Base-by-base conservation (phyloP, 176 grass and related monocot species). In the Avena eriantha region DNA sequence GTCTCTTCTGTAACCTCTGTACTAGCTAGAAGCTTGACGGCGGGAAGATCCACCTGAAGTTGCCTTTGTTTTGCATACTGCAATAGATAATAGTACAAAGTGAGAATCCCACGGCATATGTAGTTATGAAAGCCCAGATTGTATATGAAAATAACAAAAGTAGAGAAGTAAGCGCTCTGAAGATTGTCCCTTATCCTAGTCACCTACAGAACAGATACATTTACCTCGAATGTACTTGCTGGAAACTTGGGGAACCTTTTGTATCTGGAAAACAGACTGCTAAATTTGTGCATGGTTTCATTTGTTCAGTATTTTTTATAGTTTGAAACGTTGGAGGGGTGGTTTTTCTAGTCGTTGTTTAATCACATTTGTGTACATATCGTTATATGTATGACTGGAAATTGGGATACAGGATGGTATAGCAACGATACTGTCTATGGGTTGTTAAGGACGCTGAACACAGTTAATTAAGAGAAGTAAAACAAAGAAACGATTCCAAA, bases 31-130 rank as follows among this genome's bases (percentile, higher is more conserved):
- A 74, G 23, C 10, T 87, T 92, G 45, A 68, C 31, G 3, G n/a
- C 47, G 19, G 73, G 83, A 88, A 69, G 73, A 60, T 90, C 54
- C 17, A 51, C 10, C 33, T 73, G 19, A 34, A 46, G 5, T 23
- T 26, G 29, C 26, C 86, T 91, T 26, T 74, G 39, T 35, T 73
- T 89, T 35, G 89, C 84, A 87, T 68, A 92, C 89, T 94, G 80
- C 86, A 84, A 50, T 63, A 19, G 6, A 77, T 21, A 10, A 66
- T 21, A 33, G 2, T 19, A 8, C 8, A 80, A 19, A 2, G 19
- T 79, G 6, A 45, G 19, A 60, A 60, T 43, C 60, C 16, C 17
- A 31, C 0, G 15, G 1, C 16, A 4, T 3, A 31, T 26, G 15
- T 34, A 18, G 2, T 55, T 21, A 55, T 12, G 0, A 4, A 43